Percentiles rank a stretch among this genome's conserved stretches.
phyloP scores from a whole-genome alignment of 495 filamentous ascomycete species.

The Articulospora tetracladia region DNA sequence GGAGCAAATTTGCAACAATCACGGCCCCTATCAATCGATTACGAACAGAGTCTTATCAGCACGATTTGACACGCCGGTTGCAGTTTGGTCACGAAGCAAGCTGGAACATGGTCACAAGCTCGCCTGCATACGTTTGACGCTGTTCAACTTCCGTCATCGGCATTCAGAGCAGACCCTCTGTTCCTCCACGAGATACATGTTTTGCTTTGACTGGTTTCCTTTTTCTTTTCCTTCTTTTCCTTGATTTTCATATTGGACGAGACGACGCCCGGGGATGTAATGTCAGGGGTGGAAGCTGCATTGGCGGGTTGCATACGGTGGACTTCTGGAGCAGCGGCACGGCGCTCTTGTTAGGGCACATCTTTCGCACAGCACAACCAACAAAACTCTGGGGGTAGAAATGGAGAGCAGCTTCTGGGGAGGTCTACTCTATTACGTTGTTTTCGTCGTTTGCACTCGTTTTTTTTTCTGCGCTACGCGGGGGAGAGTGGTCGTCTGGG shows the following conservation, averaged over 20 bases:
- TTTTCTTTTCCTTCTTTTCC: conserved; percentile 20
- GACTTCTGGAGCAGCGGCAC: conserved; percentile 13
- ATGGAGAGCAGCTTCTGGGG: conserved; percentile 25
- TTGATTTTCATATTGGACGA: conserved; percentile 19
- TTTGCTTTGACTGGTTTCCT: conserved; percentile 20
- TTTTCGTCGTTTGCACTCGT: neutral
- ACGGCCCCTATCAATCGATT: conserved; percentile 6
- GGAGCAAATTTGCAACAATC: conserved; percentile 17
- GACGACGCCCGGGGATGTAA: conserved; percentile 23
- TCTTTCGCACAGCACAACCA: neutral
- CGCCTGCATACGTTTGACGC: conserved; percentile 16
- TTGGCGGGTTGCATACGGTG: neutral
- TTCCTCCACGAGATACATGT: conserved; percentile 22
- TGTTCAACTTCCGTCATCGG: conserved; percentile 13
- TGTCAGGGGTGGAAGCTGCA: neutral
- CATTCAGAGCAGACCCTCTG: conserved; percentile 25
- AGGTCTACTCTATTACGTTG: conserved; percentile 12
- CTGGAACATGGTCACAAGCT: conserved; percentile 25
- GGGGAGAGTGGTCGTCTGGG: neutral
- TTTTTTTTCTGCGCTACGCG: neutral
- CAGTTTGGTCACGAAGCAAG: conserved; percentile 22
- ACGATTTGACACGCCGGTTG: conserved; percentile 17
- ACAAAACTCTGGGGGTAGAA: conserved; percentile 13
- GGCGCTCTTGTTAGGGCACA: conserved; percentile 2
- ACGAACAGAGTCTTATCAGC: conserved; percentile 4